A percentile compares a stretch with the other conserved stretches of the same genome.
These are phyloP conservation scores for Sophora flavescens DNA, from an alignment of 306 rosid species.

Conservation along the genomic window DNA sequence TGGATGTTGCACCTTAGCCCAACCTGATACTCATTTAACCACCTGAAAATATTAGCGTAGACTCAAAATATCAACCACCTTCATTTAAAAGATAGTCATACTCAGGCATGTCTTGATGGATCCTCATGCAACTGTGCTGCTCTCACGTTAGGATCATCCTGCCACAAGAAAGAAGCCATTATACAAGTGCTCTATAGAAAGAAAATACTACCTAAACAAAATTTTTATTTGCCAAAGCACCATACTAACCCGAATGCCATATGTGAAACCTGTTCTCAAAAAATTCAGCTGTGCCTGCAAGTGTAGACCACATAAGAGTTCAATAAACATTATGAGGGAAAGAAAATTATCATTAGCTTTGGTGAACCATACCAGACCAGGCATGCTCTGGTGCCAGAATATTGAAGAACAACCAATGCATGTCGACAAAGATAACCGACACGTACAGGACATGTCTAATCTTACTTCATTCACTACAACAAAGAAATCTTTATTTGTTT, in stretches of 20 bases:
- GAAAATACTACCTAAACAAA: background rate
- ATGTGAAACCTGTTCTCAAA: conserved; percentile 80
- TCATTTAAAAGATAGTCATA: conserved; percentile 27
- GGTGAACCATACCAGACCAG: conserved; percentile 80
- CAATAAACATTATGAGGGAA: conserved; percentile 23
- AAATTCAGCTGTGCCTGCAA: conserved; percentile 97
- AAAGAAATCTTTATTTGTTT: conserved; percentile 70
- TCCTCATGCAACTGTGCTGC: conserved; percentile 92
- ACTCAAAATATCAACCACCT: conserved; percentile 42
- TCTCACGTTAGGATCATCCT: conserved; percentile 95
- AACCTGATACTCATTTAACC: conserved; percentile 25
- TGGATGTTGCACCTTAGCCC: too few species aligned
- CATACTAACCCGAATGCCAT: conserved; percentile 83
- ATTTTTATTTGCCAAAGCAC: conserved; percentile 33
- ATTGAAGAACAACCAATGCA: conserved; percentile 93
- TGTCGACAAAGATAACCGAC: conserved; percentile 96
- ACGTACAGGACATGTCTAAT: conserved; percentile 79
- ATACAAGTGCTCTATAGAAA: conserved; percentile 21
- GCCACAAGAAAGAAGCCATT: conserved; percentile 48
- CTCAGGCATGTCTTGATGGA: conserved; percentile 87
- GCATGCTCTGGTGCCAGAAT: conserved; percentile 89
- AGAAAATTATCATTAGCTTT: conserved; percentile 37
- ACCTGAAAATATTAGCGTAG: conserved; percentile 32
- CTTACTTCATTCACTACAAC: conserved; percentile 76
- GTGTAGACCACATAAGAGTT: conserved; percentile 40